A percentile compares a stretch with the other conserved stretches of the same genome.
phyloP scores from a whole-genome alignment of 305 asterid genomes.

The Fraxinus floribunda region DNA sequence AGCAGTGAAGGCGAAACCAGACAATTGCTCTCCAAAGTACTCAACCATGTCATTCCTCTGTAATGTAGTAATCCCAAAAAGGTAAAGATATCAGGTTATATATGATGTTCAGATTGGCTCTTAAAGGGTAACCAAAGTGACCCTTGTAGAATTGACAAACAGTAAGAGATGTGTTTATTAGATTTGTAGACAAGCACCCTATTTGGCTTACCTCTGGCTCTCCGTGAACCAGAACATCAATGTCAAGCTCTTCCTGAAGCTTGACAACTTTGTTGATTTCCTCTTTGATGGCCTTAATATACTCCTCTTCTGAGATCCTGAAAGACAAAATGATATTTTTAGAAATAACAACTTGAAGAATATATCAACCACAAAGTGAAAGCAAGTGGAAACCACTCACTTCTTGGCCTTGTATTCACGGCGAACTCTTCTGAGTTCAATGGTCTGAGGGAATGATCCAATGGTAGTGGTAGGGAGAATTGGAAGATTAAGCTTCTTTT shows the following conservation, averaged over 20 bases:
- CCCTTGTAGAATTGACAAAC: not conserved
- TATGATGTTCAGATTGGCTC: not conserved
- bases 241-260: not conserved
- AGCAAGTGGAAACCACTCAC: conserved; percentile 33
- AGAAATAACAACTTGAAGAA: not conserved
- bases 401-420: conserved; percentile 84
- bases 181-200: not conserved
- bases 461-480: conserved; percentile 75
- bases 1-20: not conserved
- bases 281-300: not conserved
- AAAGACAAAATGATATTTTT: not conserved
- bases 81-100: not conserved
- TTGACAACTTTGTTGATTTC: not conserved
- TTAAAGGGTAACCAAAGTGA: not conserved
- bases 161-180: not conserved
- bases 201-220: not conserved
- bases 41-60: not conserved
- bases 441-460: conserved; percentile 81
- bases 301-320: not conserved
- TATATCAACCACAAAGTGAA: not conserved
- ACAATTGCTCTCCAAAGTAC: not conserved
- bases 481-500: conserved; percentile 77
- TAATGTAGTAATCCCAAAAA: not conserved
- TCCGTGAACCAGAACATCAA: not conserved
- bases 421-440: conserved; percentile 73